Base-by-base conservation (phyloP, 2,329 filamentous ascomycete genomes). In the Aspergillus sojae region DNA sequence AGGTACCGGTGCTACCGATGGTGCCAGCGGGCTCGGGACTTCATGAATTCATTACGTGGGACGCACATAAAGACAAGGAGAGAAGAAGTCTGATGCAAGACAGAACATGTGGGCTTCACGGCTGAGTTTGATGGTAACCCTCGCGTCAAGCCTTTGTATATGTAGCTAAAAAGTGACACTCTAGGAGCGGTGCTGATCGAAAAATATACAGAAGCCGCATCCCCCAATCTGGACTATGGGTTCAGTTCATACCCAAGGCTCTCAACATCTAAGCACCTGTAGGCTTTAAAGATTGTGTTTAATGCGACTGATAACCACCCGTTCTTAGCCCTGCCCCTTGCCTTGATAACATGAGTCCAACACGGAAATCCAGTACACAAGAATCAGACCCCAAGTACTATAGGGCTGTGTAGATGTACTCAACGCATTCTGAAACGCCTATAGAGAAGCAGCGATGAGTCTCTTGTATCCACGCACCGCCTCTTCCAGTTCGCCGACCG, bases 391-490 rank as follows among this genome's bases (percentile, higher is more conserved):
- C 14, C 0, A 5, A 0, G 14, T 36, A 16, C 26, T 28, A 1
- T 6, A 5, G 23, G 23, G 4, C 26, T 28, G 4, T 28, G 26
- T 28, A 28, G 1, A 28, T 28, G 26, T 28, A 5, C 26, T 28
- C 26, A 6, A 7, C 26, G 5, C 5, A 28, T 28, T 28, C 5
- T 6, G 5, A 28, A 28, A 28, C 5, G 26, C 26, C 26, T 60
- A 52, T 45, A 75, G 56, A n/a, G 74, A 73, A 61, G 75, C 75
- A 34, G 74, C 66, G 56, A 93, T 88, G 65, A 94, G 79, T 72
- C 81, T 89, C 79, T 92, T 88, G 76, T 94, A 97, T 10, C 89
- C 93, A 66, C 89, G 84, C 0, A 97, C 92, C 3, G 93, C 91
- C 58, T 85, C 83, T 78, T 94, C 90, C 57, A 98, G 79, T 67